These are phyloP conservation scores for Actinomortierella ambigua DNA, from an alignment of 371 early-diverging fungal species.

Conservation along the genomic window DNA sequence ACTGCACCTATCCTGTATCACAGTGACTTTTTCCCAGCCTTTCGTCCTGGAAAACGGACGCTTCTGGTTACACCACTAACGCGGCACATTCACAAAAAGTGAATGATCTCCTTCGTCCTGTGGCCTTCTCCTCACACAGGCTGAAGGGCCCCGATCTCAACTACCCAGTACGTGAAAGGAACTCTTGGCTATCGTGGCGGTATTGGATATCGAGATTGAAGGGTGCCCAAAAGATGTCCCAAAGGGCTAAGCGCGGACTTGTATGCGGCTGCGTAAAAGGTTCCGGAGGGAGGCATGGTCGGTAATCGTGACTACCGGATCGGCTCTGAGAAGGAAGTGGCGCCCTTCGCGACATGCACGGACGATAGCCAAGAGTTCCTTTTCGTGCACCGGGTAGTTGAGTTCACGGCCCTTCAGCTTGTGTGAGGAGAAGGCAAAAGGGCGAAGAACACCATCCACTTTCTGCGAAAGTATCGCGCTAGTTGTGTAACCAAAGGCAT, in stretches of 20 bases:
- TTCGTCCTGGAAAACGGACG: constrained; percentile 51
- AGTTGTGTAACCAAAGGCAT: constrained; percentile 39
- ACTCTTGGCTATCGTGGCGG: constrained; percentile 11
- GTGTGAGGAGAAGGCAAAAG: constrained; percentile 47
- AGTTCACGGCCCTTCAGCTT: too few relatives aligned
- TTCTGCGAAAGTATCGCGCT: constrained; percentile 49
- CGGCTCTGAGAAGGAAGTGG: too few relatives aligned
- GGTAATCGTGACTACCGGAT: too few relatives aligned
- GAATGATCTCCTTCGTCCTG: constrained; percentile 26
- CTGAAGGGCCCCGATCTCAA: too few relatives aligned
- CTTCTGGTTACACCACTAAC: constrained; percentile 37
- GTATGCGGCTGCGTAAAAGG: too few relatives aligned
- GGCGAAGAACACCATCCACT: constrained; percentile 23
- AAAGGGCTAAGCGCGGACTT: too few relatives aligned
- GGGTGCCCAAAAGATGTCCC: too few relatives aligned
- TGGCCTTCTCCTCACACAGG: constrained; percentile 48
- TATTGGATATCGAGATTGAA: too few relatives aligned
- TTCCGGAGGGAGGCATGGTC: too few relatives aligned
- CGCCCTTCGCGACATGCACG: too few relatives aligned
- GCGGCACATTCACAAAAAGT: constrained; percentile 45
- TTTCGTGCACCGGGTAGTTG: constrained; percentile 26
- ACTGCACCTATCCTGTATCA: constrained; percentile 4
- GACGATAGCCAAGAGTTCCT: constrained; percentile 13
- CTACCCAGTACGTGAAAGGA: constrained; percentile 24
- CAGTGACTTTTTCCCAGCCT: too few relatives aligned